A percentile compares a stretch with the other conserved stretches of the same genome.
These are phyloP conservation scores for barrel medic (Medicago truncatula) DNA, from an alignment of 306 rosid genomes.

Conservation along the genomic window MtrunA17r5.0-ANR NC_053049.1:44843501-44844000, in stretches of 20 bases:
- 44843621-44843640: slow-evolving; percentile 28
- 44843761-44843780: slow-evolving; percentile 47
- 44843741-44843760: slow-evolving; percentile 52
- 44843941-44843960: slow-evolving; percentile 25
- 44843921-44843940: slow-evolving; percentile 9
- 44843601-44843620: slow-evolving; percentile 22
- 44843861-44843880: slow-evolving; percentile 7
- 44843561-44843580: slow-evolving; percentile 54
- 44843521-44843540: slow-evolving; percentile 58
- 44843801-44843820: slow-evolving; percentile 31
- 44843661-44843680: slow-evolving; percentile 37
- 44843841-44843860: slow-evolving; percentile 31
- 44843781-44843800: slow-evolving; percentile 36
- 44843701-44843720: slow-evolving; percentile 50
- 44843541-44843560: slow-evolving; percentile 54
- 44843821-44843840: slow-evolving; percentile 24
- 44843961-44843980: slow-evolving; percentile 9
- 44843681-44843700: slow-evolving; percentile 48
- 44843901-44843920: slow-evolving; percentile 27
- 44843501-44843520: slow-evolving; percentile 53
- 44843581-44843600: slow-evolving; percentile 49
- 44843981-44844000: slow-evolving; percentile 7
- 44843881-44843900: slow-evolving; percentile 20
- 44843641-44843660: slow-evolving; percentile 46
- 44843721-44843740: slow-evolving; percentile 57